Evolutionary conservation across 306 rosid genomes (phyloP).

Genomic region (Neltuma alba): DNA sequence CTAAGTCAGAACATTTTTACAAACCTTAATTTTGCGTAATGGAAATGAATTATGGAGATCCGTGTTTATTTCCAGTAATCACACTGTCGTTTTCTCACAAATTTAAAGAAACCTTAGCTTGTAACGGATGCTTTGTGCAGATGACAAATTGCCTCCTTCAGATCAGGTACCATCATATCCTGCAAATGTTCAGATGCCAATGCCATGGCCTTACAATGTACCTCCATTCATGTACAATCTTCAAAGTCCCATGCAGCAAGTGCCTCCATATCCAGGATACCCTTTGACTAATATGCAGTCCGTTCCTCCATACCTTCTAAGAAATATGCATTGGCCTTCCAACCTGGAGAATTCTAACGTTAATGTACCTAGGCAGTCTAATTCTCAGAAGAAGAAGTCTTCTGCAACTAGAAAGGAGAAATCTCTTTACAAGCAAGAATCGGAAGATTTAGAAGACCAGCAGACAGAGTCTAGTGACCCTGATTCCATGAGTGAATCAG

Average conservation of each 20-base stretch:
- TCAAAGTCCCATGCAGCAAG: slow-evolving; percentile 46
- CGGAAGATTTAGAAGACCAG: slow-evolving; percentile 47
- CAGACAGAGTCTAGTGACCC: slow-evolving; percentile 52
- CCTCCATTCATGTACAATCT: slow-evolving; percentile 57
- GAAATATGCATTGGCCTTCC: slow-evolving; percentile 65
- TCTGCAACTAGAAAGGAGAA: slow-evolving; percentile 48
- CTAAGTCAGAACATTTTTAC: neutral
- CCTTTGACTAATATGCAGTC: slow-evolving; percentile 52
- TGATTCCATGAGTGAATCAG: slow-evolving; percentile 45
- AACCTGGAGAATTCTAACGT: slow-evolving; percentile 29
- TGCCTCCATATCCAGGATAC: slow-evolving; percentile 61
- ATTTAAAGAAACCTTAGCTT: neutral
- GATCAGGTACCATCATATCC: slow-evolving; percentile 38
- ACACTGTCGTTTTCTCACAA: neutral
- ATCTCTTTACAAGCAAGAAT: slow-evolving; percentile 39
- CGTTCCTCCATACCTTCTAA: slow-evolving; percentile 52
- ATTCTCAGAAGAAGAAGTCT: slow-evolving; percentile 41
- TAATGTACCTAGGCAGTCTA: neutral
- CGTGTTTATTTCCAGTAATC: neutral
- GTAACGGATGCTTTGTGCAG: slow-evolving; percentile 36
- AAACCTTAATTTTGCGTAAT: neutral
- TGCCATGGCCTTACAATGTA: slow-evolving; percentile 54
- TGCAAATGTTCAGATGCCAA: slow-evolving; percentile 52
- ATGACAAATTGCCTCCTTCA: slow-evolving; percentile 40
- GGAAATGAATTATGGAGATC: neutral